Evolutionary conservation across 768 basidiomycete species (phyloP), one percentile per base, ranked within the genome.

Genomic region (Pilatotrama ljubarskyi): DNA sequence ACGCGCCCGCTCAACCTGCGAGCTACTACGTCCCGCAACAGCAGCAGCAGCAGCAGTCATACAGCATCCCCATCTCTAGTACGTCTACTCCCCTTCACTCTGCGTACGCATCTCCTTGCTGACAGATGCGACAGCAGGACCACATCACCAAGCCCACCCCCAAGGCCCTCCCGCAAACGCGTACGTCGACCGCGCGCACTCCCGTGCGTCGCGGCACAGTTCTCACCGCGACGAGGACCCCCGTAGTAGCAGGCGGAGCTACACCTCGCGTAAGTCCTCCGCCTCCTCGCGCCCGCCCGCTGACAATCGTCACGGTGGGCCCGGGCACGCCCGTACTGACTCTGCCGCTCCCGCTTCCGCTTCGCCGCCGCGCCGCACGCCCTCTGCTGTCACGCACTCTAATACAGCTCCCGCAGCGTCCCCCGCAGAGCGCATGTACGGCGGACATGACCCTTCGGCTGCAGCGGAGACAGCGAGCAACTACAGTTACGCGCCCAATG

Each of bases 41-140:
- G 15, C 51, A 51, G 15, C 47, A 26, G 6, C 61, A 44, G n/a
- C 17, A 40, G 1, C 52, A 54, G 20, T 17, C 61, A 17, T 62
- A 47, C 51, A 62, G 40, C 37, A 42, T 62, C 24, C 61, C 61
- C 15, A 43, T 58, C 13, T 29, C 55, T 1, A 55, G 61, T 58
- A 51, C 15, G 51, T 20, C 5, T 24, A 26, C n/a, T 6, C 20
- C 5, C 11, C n/a, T 10, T 3, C 6, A 15, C 2, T 18, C 8
- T 43, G 2, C 26, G 6, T 0, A 10, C 13, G 24, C 17, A 11
- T 7, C 20, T 22, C 5, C 22, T 51, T 29, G 22, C 40, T 58
- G 2, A 55, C 2, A 5, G 24, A 2, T 49, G 0, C 35, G 5
- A 32, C 29, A 32, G 1, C 37, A 49, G 55, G 47, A 8, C 47